Conservation (phyloP, 2,329 filamentous ascomycete species). For the Orbilia javanica region DNA sequence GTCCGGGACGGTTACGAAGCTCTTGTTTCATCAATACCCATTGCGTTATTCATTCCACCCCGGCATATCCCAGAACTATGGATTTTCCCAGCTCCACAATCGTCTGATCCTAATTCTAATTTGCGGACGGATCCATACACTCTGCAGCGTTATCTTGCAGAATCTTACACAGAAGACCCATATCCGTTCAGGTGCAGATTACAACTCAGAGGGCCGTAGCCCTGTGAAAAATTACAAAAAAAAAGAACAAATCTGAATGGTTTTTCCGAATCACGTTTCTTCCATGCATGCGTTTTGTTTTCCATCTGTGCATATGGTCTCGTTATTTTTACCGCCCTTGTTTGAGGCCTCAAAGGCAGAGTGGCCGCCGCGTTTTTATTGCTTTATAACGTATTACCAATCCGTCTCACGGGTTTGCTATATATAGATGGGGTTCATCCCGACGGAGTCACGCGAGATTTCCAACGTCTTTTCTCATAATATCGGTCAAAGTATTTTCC, state of each 20-base stretch:
- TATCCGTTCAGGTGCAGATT: slow-evolving; percentile 55
- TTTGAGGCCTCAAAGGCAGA: neutral
- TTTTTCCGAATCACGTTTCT: slow-evolving; percentile 22
- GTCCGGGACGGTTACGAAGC: slow-evolving; percentile 50
- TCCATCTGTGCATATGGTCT: neutral
- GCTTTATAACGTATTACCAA: slow-evolving; percentile 22
- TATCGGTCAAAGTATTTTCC: slow-evolving; percentile 15
- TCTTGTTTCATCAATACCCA: slow-evolving; percentile 46
- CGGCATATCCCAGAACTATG: slow-evolving; percentile 57
- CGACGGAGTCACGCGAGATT: slow-evolving; percentile 20
- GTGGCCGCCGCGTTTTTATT: slow-evolving; percentile 9
- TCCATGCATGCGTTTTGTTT: neutral
- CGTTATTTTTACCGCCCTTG: neutral
- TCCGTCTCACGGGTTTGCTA: slow-evolving; percentile 4
- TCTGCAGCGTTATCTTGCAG: slow-evolving; percentile 50
- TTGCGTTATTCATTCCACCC: slow-evolving; percentile 58
- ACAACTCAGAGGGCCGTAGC: slow-evolving; percentile 29
- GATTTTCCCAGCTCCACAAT: slow-evolving; percentile 52
- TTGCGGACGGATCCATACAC: slow-evolving; percentile 47
- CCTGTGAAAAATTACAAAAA: neutral
- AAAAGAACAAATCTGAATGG: slow-evolving; percentile 6
- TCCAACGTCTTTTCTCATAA: neutral
- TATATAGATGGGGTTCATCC: slow-evolving; percentile 17
- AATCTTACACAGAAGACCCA: slow-evolving; percentile 48
- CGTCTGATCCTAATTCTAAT: slow-evolving; percentile 44